Evolutionary conservation across 108 stramenopile species (phyloP).

Genomic region (Cyclostephanos invisitatus): DNA sequence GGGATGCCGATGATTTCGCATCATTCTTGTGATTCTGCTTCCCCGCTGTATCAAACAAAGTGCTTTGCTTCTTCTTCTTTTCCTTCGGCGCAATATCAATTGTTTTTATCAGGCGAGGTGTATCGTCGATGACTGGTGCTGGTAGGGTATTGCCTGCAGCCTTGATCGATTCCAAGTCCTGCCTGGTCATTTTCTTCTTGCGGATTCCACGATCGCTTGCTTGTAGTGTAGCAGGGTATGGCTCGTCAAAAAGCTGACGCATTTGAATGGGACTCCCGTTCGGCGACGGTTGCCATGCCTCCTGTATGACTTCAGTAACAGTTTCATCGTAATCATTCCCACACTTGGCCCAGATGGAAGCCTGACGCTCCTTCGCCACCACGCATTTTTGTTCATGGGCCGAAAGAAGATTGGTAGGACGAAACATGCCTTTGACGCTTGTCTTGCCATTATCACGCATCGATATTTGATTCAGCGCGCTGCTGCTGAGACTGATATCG

Average conservation of each 20-base stretch:
- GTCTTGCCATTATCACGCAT: not conserved
- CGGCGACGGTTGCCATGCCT: conserved; percentile 22
- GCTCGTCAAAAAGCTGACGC: conserved; percentile 31
- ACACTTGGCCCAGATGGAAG: conserved; percentile 16
- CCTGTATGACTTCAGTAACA: conserved; percentile 23
- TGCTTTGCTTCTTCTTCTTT: conserved; percentile 24
- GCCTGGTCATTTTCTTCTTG: conserved; percentile 28
- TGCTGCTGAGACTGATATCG: not conserved
- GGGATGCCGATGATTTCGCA: not conserved
- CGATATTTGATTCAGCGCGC: not conserved
- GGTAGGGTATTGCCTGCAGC: conserved; percentile 36
- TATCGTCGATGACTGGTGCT: conserved; percentile 22
- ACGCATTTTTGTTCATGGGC: not conserved
- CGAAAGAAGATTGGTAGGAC: not conserved
- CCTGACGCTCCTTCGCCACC: conserved; percentile 9
- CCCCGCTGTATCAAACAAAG: not conserved
- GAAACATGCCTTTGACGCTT: not conserved
- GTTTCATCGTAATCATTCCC: not conserved
- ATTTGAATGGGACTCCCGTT: conserved; percentile 31
- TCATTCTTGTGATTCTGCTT: not conserved
- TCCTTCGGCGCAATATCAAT: not conserved
- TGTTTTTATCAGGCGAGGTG: conserved; percentile 5
- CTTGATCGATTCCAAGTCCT: conserved; percentile 28
- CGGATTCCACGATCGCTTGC: conserved; percentile 1
- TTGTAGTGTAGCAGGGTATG: not conserved